These are phyloP conservation scores for Metarhizium sp. DNA, from an alignment of 2,329 filamentous ascomycete genomes.

Conservation along the genomic window DNA sequence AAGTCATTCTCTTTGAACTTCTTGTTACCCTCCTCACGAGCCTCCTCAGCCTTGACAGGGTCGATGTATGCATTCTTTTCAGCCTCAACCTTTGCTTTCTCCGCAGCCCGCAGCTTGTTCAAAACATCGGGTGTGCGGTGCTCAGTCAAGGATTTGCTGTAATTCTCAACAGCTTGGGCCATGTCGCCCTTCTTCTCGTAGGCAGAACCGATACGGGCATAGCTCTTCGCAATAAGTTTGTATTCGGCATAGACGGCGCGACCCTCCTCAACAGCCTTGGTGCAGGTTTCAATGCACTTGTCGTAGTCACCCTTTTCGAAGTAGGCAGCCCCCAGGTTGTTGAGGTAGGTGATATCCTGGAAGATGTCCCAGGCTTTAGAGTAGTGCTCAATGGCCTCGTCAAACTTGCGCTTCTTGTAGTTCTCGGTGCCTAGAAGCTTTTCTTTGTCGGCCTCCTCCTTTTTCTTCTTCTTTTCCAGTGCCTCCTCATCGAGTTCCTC, in stretches of 20 bases:
- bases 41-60: slow-evolving; percentile 87
- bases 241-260: slow-evolving; percentile 88
- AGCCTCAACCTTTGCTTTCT: slow-evolving; percentile 73
- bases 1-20: slow-evolving; percentile 97
- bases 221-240: slow-evolving; percentile 98
- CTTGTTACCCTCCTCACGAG: slow-evolving; percentile 86
- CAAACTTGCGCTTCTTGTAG: slow-evolving; percentile 98
- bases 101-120: slow-evolving; percentile 80
- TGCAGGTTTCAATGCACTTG: slow-evolving; percentile 76
- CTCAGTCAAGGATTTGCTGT: slow-evolving; percentile 89
- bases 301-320: slow-evolving; percentile 96
- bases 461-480: slow-evolving; percentile 75
- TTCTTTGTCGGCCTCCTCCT: slow-evolving; percentile 86
- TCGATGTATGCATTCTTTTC: slow-evolving; percentile 77
- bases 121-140: slow-evolving; percentile 93
- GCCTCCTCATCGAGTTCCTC: slow-evolving; percentile 76
- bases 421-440: slow-evolving; percentile 89
- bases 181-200: slow-evolving; percentile 87
- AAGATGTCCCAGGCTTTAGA: slow-evolving; percentile 85
- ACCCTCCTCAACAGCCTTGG: slow-evolving; percentile 82
- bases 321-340: slow-evolving; percentile 87
- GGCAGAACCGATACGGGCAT: slow-evolving; percentile 84
- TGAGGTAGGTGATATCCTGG: slow-evolving; percentile 97
- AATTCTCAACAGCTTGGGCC: slow-evolving; percentile 72
- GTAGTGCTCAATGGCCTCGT: slow-evolving; percentile 91